A percentile compares a stretch with the other conserved stretches of the same genome.
Evolutionary conservation across 495 filamentous ascomycete species (phyloP).

Genomic region (Friedmanniomyces simplex): DNA sequence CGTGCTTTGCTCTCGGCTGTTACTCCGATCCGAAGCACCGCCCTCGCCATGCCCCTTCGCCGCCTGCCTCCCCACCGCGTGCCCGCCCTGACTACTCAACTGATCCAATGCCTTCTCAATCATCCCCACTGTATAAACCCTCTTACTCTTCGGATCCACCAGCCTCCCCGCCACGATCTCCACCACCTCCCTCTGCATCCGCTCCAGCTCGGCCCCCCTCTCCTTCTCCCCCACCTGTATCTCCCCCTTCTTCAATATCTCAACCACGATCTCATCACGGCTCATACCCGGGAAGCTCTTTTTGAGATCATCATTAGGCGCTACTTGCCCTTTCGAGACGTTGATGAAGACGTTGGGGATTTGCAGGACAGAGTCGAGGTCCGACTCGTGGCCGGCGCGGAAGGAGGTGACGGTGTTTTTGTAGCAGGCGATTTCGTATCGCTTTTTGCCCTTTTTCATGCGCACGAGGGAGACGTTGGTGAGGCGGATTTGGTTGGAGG

Average conservation of each 20-base stretch:
- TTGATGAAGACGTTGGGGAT: constrained; percentile 89
- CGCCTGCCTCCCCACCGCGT: constrained; percentile 36
- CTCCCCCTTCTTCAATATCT: constrained; percentile 90
- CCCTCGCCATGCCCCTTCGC: constrained; percentile 4
- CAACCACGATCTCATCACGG: constrained; percentile 75
- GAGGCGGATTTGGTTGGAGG: constrained; percentile 90
- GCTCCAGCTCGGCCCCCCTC: constrained; percentile 74
- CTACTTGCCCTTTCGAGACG: constrained; percentile 88
- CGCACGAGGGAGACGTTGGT: constrained; percentile 94
- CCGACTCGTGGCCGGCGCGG: constrained; percentile 81
- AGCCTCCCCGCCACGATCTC: constrained; percentile 82
- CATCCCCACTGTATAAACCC: constrained; percentile 92
- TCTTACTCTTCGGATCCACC: constrained; percentile 83
- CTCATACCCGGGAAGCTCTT: constrained; percentile 71
- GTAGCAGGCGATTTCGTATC: constrained; percentile 97
- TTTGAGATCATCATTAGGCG: constrained; percentile 68
- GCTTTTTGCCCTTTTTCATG: constrained; percentile 93
- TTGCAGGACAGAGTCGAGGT: constrained; percentile 96
- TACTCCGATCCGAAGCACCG: constrained; percentile 25
- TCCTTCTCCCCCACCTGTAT: constrained; percentile 96
- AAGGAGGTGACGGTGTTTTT: constrained; percentile 98
- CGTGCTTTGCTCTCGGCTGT: constrained; percentile 14
- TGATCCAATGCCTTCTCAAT: constrained; percentile 94
- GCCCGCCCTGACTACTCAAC: constrained; percentile 64
- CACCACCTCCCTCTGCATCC: constrained; percentile 80